These are phyloP conservation scores for Apodospora peruviana DNA, from an alignment of 495 filamentous ascomycete species.

Conservation along the genomic window DNA sequence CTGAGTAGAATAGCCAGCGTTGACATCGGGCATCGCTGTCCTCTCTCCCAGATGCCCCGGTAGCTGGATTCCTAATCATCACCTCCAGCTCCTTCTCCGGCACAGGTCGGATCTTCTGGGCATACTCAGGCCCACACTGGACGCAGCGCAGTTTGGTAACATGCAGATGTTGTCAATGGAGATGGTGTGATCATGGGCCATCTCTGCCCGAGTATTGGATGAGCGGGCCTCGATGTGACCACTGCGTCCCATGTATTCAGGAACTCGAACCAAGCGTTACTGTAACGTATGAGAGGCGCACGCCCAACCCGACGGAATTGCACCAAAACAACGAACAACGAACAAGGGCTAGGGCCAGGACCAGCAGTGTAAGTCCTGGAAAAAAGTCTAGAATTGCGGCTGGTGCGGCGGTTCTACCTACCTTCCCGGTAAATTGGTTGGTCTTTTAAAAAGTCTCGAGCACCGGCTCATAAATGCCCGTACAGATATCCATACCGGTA, in stretches of 20 bases:
- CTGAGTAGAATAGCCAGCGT: background rate
- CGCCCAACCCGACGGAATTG: background rate
- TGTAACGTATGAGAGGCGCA: background rate
- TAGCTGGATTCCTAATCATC: background rate
- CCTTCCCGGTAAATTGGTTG: too few species aligned
- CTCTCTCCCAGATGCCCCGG: background rate
- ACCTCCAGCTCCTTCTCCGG: background rate
- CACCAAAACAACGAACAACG: background rate
- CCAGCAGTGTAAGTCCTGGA: background rate
- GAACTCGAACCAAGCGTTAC: background rate
- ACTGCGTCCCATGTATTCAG: background rate
- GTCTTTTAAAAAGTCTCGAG: too few species aligned
- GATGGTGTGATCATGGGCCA: background rate
- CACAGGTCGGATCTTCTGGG: background rate
- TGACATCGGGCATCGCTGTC: background rate
- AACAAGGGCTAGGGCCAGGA: background rate
- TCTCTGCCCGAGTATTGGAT: background rate
- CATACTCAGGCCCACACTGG: background rate
- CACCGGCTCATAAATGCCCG: too few species aligned
- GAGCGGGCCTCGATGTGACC: background rate
- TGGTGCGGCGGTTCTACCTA: background rate
- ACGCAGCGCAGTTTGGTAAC: background rate
- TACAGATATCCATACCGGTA: too few species aligned
- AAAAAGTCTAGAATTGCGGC: background rate
- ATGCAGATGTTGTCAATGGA: background rate